Evolutionary conservation across 108 stramenopile species (phyloP).

Genomic region (Stephanodiscus minutulus): DNA sequence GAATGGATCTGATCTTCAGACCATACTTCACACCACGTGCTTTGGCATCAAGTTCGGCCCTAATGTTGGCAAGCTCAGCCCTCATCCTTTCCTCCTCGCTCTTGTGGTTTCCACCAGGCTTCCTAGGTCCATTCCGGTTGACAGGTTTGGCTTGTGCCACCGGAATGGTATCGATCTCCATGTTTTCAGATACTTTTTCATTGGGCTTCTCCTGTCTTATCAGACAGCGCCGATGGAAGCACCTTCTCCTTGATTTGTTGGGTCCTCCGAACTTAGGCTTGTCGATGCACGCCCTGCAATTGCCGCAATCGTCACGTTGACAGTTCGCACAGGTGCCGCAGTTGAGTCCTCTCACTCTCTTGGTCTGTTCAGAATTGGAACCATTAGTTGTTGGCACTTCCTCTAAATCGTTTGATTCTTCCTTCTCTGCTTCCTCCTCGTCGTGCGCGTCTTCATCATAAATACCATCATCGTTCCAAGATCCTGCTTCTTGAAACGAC

Average conservation of each 20-base stretch:
- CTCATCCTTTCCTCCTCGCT: conserved; percentile 3
- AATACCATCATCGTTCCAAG: not conserved
- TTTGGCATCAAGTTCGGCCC: conserved; percentile 9
- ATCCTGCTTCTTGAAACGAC: not conserved
- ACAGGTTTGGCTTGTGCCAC: not conserved
- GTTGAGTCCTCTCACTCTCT: conserved; percentile 3
- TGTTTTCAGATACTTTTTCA: not conserved
- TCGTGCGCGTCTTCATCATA: not conserved
- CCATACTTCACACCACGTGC: conserved; percentile 6
- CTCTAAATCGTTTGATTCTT: not conserved
- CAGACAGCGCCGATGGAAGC: conserved; percentile 29
- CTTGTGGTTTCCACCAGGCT: not conserved
- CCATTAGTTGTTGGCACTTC: conserved; percentile 2
- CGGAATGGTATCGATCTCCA: not conserved
- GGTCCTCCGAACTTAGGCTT: conserved; percentile 66
- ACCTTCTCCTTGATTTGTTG: conserved; percentile 27
- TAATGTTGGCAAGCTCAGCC: conserved; percentile 14
- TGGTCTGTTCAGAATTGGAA: no score
- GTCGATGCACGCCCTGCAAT: conserved; percentile 51
- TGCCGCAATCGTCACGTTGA: conserved; percentile 50
- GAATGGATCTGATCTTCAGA: not conserved
- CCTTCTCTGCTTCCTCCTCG: conserved; percentile 1
- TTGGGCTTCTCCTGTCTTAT: not conserved
- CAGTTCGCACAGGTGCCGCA: conserved; percentile 52
- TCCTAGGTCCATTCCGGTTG: not conserved